Evolutionary conservation across 768 basidiomycete species (phyloP).

Genomic region (Rhizopogon vinicolor): DNA sequence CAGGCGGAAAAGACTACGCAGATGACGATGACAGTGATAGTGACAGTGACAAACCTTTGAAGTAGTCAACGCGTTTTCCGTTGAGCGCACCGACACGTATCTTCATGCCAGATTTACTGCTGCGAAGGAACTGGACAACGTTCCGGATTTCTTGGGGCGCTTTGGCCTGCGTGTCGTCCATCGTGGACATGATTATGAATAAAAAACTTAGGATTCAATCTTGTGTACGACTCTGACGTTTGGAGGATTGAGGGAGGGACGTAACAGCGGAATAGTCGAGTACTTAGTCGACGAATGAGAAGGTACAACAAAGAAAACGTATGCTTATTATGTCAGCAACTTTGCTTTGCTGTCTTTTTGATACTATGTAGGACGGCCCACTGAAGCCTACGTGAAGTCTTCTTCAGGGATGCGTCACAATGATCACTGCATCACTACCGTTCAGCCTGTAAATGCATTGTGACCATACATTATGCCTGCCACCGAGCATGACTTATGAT

Average conservation of each 20-base stretch:
- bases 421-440: too few species aligned
- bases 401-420: too few species aligned
- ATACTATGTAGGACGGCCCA: too few species aligned
- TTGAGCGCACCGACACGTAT: slow-evolving; percentile 85
- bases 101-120: slow-evolving; percentile 84
- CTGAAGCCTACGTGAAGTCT: too few species aligned
- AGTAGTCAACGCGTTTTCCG: slow-evolving; percentile 95
- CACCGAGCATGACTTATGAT: too few species aligned
- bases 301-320: neutral
- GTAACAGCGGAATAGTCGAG: neutral
- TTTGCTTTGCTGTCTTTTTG: too few species aligned
- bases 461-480: too few species aligned
- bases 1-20: too few species aligned
- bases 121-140: slow-evolving; percentile 83
- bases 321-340: neutral
- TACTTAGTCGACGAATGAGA: too few species aligned
- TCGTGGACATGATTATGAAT: slow-evolving; percentile 28
- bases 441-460: too few species aligned
- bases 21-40: too few species aligned
- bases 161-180: slow-evolving; percentile 67
- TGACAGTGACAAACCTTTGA: slow-evolving; percentile 70
- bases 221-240: neutral
- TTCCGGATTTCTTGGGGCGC: slow-evolving; percentile 78
- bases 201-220: neutral
- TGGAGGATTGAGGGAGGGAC: neutral